phyloP scores from a whole-genome alignment of 2,329 filamentous ascomycete species.

The Blastomyces percursus region DNA sequence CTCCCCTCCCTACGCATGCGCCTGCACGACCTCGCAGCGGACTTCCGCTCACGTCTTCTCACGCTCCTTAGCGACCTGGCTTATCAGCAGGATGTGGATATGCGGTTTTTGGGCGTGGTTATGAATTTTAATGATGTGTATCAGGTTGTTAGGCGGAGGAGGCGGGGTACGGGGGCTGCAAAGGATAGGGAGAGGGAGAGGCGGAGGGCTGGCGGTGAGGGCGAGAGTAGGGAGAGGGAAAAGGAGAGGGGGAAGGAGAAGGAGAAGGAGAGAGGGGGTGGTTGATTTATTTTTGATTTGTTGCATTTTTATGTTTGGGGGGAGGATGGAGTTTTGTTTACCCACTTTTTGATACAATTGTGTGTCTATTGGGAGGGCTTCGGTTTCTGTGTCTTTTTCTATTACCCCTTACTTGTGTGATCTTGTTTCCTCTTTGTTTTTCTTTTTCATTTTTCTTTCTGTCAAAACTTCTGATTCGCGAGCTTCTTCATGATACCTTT shows the following conservation, averaged over 20 bases:
- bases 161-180: constrained; percentile 26
- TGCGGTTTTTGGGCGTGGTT: constrained; percentile 87
- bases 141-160: constrained; percentile 57
- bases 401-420: background rate
- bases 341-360: background rate
- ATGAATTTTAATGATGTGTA: constrained; percentile 99
- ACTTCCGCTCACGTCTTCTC: constrained; percentile 69
- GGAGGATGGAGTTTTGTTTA: background rate
- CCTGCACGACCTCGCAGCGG: constrained; percentile 57
- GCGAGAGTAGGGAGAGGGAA: constrained; percentile 17
- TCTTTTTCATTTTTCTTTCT: background rate
- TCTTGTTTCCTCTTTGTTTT: background rate
- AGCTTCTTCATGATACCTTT: background rate
- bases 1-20: constrained; percentile 66
- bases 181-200: constrained; percentile 26
- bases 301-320: background rate
- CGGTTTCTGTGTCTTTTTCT: background rate
- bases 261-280: constrained; percentile 9
- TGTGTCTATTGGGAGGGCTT: background rate
- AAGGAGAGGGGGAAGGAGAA: constrained; percentile 18
- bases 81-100: constrained; percentile 87
- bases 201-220: constrained; percentile 16
- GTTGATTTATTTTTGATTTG: background rate
- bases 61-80: constrained; percentile 78
- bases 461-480: background rate